Evolutionary conservation across 2,329 filamentous ascomycete species (phyloP).

Genomic region (Aspergillus quadrilineatus): DNA sequence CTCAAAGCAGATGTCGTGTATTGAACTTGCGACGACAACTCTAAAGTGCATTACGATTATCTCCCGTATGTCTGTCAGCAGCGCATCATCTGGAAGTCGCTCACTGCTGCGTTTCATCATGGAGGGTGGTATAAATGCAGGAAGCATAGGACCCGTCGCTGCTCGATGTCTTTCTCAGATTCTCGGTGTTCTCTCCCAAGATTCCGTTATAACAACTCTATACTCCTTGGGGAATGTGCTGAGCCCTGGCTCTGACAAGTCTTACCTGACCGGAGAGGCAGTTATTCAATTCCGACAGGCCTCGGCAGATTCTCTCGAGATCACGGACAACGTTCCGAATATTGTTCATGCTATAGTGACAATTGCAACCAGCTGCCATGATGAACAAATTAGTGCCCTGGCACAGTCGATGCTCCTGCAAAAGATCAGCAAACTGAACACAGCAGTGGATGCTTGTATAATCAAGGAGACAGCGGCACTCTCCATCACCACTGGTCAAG

Average conservation of each 20-base stretch:
- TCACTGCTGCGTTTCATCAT: conserved; percentile 85
- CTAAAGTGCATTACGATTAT: conserved; percentile 80
- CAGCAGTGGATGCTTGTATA: conserved; percentile 77
- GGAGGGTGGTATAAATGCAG: conserved; percentile 67
- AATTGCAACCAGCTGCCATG: conserved; percentile 77
- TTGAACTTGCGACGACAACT: conserved; percentile 71
- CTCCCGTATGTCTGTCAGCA: conserved; percentile 69
- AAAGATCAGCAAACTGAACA: conserved; percentile 83
- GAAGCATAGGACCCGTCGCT: conserved; percentile 69
- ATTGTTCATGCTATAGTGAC: conserved; percentile 94
- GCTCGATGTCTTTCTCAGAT: conserved; percentile 82
- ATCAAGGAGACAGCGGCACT: conserved; percentile 78
- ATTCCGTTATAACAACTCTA: conserved; percentile 89
- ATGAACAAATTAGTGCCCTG: conserved; percentile 88
- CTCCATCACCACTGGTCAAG: conserved; percentile 71
- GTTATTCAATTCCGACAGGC: conserved; percentile 38
- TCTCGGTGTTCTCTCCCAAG: conserved; percentile 78
- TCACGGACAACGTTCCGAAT: conserved; percentile 78
- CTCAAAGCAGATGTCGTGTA: conserved; percentile 76
- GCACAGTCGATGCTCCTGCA: conserved; percentile 96
- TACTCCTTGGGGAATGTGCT: conserved; percentile 96
- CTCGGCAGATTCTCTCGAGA: conserved; percentile 45
- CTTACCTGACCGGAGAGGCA: conserved; percentile 36
- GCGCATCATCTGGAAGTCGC: conserved; percentile 73
- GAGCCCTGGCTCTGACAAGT: conserved; percentile 65